Evolutionary conservation across 768 basidiomycete genomes (phyloP).

Genomic region (Auricularia heimuer): DNA sequence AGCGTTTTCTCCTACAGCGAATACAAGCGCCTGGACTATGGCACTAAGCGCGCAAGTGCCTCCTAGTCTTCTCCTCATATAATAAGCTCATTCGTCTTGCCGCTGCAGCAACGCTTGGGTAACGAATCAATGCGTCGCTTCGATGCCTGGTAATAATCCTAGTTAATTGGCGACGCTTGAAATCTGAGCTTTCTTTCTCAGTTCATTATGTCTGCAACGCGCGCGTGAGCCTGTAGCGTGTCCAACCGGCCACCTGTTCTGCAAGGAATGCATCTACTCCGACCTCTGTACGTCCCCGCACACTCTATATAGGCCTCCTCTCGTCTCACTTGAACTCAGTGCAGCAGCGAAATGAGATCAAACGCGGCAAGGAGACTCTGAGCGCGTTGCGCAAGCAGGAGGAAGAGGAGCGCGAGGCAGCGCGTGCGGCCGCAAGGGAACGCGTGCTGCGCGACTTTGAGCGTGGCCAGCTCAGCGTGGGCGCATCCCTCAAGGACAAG

Average conservation of each 20-base stretch:
- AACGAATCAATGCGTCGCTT: constrained; percentile 90
- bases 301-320: neutral
- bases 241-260: constrained; percentile 81
- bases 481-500: constrained; percentile 10
- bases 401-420: constrained; percentile 66
- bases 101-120: constrained; percentile 60
- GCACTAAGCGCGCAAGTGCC: constrained; percentile 57
- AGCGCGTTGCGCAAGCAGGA: constrained; percentile 66
- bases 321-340: constrained; percentile 35
- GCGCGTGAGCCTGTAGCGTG: constrained; percentile 82
- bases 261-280: constrained; percentile 87
- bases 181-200: neutral
- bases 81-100: constrained; percentile 9
- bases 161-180: neutral
- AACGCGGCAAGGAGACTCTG: constrained; percentile 75
- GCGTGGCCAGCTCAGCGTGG: neutral
- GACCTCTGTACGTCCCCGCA: constrained; percentile 54
- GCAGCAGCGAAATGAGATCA: constrained; percentile 85
- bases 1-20: constrained; percentile 87
- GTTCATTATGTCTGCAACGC: constrained; percentile 68
- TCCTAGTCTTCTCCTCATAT: neutral
- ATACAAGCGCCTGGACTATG: constrained; percentile 77
- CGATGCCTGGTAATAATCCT: constrained; percentile 52
- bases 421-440: constrained; percentile 67
- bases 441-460: constrained; percentile 49